Evolutionary conservation across 192 early-diverging fungal genomes (phyloP), one percentile per base, ranked within the genome.

Genomic region (Dimargaris verticillata): DNA sequence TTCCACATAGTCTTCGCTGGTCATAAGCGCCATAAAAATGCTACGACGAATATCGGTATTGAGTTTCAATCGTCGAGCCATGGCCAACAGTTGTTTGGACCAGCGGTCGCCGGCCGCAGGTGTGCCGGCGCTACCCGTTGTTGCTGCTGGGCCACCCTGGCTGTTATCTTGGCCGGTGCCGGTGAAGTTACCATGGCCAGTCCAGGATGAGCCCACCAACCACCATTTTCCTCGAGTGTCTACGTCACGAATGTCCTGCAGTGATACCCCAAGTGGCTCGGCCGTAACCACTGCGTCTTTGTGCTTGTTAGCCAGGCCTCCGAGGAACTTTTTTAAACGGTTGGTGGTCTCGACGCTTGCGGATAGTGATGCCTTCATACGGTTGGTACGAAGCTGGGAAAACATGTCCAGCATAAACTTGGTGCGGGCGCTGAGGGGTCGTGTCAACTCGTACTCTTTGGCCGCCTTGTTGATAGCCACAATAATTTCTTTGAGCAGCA

Each of bases 391-490:
- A 25, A 99, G 69, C 59, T 90, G 86, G 44, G 81, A 82, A 44
- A 99, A 74, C n/a, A 85, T 92, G 68, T 99, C 95, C 41, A 97
- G 69, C 91, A 99, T 89, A 67, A 95, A 99, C 67, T 87, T 87
- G 53, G 82, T 78, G 49, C 95, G 82, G 41, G 69, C 67, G 14
- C 66, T 53, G 70, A 81, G 18, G 72, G 74, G 49, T 12, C 42
- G 57, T 13, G 67, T 62, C n/a, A 64, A 62, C 6, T 47, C 62
- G 15, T 62, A 55, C 20, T 61, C n/a, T n/a, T n/a, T 57, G 22
- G 70, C 71, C n/a, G 64, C 57, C 28, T 76, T 68, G 50, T 62
- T 68, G 24, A 70, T 68, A 58, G 69, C 51, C 14, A 68, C 64
- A 60, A 97, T 86, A 61, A 96, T 91, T 52, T 95, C 89, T 70